Evolutionary conservation across 1,139 yeast genomes (phyloP), one percentile per base, ranked within the genome.

Genomic region (Candida tunisiensis): DNA sequence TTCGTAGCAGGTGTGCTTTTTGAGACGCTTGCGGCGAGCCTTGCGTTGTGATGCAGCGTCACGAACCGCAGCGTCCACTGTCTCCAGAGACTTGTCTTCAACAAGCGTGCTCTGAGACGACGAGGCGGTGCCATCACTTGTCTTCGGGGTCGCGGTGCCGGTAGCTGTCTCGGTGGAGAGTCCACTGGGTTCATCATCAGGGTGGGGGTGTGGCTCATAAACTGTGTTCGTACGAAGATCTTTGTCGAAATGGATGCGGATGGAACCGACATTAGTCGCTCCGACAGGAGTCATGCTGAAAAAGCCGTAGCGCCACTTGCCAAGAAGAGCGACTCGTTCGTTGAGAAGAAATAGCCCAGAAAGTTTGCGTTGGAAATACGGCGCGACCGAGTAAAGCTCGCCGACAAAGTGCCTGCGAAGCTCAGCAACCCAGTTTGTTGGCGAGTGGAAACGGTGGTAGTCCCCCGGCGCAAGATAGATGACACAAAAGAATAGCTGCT

Each of bases 251-350:
- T 85, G 82, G 37, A 91, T 68, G 32, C 78, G 72, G 39, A 91
- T 88, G 42, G 93, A 77, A 12, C 99, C 99, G 21, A 91, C 99
- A 51, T 91, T 91, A 5, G 98, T 91, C 16, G 99, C 99, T 15
- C 99, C 99, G 8, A 91, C 98, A 0, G 98, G 96, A 2, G 93
- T 85, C 99, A 91, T 91, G 36, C 93, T 77, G 57, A 88, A 88
- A 47, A 91, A 91, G 0, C 99, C 99, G 50, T 88, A 68, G 47
- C 79, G 79, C 96, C 98, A 91, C 44, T 80, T 74, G 2, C 99
- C 99, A 34, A 91, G 64, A 27, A 91, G 59, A 0, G 96, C 93
- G 6, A 91, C 98, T 42, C 99, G 67, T 55, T 91, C 99, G 49
- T 91, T 91, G 41, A 91, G 60, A 6, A 85, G 83, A 48, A 91